Evolutionary conservation across 768 basidiomycete species (phyloP).

Genomic region (Wakefieldia striispora): DNA sequence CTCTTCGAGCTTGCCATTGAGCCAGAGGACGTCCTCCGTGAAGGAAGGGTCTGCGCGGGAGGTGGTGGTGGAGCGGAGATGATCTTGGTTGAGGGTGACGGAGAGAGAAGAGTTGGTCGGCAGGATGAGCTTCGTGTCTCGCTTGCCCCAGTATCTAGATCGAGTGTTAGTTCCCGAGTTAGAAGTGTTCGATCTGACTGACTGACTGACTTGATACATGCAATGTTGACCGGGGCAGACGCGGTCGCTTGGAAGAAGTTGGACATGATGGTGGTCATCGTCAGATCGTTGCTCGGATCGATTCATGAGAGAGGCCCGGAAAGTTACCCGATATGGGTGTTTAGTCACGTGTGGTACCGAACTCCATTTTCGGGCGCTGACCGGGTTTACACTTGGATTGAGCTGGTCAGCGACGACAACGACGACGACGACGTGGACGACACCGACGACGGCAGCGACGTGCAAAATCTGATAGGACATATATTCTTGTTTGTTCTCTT

Average conservation of each 20-base stretch:
- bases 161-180: slow-evolving; percentile 3
- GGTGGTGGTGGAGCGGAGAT: slow-evolving; percentile 91
- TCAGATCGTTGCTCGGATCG: slow-evolving; percentile 17
- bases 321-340: slow-evolving; percentile 13
- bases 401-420: slow-evolving; percentile 18
- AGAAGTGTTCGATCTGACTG: slow-evolving; percentile 17
- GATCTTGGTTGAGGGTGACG: slow-evolving; percentile 94
- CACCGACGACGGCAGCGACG: slow-evolving; percentile 11
- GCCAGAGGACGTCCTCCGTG: slow-evolving; percentile 80
- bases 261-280: slow-evolving; percentile 43
- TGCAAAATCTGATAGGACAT: slow-evolving; percentile 13
- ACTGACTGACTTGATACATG: slow-evolving; percentile 88
- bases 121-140: slow-evolving; percentile 90
- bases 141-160: slow-evolving; percentile 96
- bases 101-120: slow-evolving; percentile 99
- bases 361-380: slow-evolving; percentile 29
- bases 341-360: slow-evolving; percentile 21
- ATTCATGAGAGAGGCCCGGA: too few species aligned
- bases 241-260: slow-evolving; percentile 76
- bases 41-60: slow-evolving; percentile 81
- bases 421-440: slow-evolving; percentile 12
- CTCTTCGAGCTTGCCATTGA: slow-evolving; percentile 90
- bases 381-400: slow-evolving; percentile 16
- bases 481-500: slow-evolving; percentile 19
- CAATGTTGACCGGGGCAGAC: slow-evolving; percentile 95